A percentile compares a stretch with the other conserved stretches of the same genome.
phyloP scores from a whole-genome alignment of 495 filamentous ascomycete species.

The Amniculicola lignicola region DNA sequence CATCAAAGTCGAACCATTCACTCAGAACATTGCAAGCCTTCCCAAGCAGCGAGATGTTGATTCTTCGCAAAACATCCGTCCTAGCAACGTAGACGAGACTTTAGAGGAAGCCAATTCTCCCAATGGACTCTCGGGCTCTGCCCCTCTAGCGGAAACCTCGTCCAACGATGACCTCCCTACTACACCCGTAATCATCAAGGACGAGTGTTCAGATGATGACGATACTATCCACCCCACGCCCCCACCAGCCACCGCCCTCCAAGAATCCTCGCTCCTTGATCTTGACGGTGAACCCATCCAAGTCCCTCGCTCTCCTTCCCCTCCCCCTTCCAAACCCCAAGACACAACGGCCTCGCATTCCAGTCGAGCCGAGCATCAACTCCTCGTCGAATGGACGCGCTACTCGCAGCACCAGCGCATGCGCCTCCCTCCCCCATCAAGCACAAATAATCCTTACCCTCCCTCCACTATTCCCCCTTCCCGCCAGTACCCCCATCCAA shows the following conservation, averaged over 20 bases:
- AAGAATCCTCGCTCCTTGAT: not conserved
- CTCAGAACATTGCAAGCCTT: not conserved
- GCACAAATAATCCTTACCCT: no score
- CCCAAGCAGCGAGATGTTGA: not conserved
- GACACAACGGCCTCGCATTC: slow-evolving; percentile 1
- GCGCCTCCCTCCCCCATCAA: slow-evolving; percentile 13
- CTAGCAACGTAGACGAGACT: not conserved
- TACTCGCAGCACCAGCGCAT: slow-evolving; percentile 17
- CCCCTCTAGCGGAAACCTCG: not conserved
- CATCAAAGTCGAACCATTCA: not conserved
- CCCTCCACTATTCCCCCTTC: slow-evolving; percentile 5
- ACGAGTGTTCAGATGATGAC: slow-evolving; percentile 15
- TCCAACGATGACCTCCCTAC: not conserved
- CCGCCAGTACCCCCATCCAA: slow-evolving; percentile 4
- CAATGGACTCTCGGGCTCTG: not conserved
- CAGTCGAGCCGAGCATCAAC: slow-evolving; percentile 20
- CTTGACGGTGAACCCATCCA: slow-evolving; percentile 16
- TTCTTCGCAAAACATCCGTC: not conserved
- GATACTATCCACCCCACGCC: slow-evolving; percentile 9
- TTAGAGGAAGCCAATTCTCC: not conserved
- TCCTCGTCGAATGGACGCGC: slow-evolving; percentile 11
- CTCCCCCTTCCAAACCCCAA: slow-evolving; percentile 5
- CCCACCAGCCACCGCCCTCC: not conserved
- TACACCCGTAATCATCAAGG: slow-evolving; percentile 15
- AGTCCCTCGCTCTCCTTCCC: slow-evolving; percentile 2